phyloP scores from a whole-genome alignment of 345 rosid species.

The Eucalyptus fibrosa region DNA sequence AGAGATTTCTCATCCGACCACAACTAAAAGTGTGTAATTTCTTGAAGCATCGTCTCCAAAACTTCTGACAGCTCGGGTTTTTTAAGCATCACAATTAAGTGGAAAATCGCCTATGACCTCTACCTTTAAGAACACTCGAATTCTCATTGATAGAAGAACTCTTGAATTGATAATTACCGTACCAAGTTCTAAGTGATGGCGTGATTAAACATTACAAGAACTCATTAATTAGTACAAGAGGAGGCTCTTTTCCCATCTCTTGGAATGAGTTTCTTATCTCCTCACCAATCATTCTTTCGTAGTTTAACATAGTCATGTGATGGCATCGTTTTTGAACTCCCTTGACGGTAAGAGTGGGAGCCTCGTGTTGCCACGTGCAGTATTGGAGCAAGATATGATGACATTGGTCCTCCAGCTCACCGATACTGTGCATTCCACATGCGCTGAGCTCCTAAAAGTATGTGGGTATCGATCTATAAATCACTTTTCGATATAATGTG shows the following conservation, averaged over 20 bases:
- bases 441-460: neutral
- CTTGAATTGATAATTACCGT: neutral
- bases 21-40: neutral
- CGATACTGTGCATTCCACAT: neutral
- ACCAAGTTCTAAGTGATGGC: neutral
- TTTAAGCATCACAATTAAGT: neutral
- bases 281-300: neutral
- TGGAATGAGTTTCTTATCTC: neutral
- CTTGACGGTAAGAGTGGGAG: neutral
- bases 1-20: neutral
- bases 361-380: neutral
- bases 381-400: neutral
- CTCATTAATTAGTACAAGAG: neutral
- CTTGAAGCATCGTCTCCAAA: neutral
- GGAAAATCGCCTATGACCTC: neutral
- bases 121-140: neutral
- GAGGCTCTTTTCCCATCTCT: neutral
- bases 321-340: neutral
- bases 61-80: neutral
- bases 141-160: neutral
- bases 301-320: neutral
- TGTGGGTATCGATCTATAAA: neutral
- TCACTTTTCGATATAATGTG: neutral
- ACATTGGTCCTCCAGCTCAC: neutral
- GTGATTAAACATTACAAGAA: neutral